Evolutionary conservation across 2,329 filamentous ascomycete genomes (phyloP), one percentile per base, ranked within the genome.

Genomic region (Colletotrichum siamense): DNA sequence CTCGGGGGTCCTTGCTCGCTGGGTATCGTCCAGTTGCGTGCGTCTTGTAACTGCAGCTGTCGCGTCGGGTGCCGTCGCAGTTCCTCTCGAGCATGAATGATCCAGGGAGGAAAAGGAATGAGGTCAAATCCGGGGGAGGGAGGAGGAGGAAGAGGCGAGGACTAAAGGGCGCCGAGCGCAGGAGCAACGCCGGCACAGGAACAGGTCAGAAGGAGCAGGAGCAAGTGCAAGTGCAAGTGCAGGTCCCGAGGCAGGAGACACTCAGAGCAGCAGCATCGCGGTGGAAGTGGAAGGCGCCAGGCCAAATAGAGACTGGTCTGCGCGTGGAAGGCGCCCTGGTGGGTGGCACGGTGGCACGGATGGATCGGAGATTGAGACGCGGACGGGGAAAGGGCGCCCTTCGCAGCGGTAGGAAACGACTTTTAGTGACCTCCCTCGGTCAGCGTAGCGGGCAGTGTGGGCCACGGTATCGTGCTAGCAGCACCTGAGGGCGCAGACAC

Each of bases 291-390:
- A 49, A 32, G 57, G 26, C 57, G 57, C 68, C 68, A 70, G 57
- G 26, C 68, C 55, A 24, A 62, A 44, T 2, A 22, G 26, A 72
- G 73, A 55, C 44, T 34, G 59, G 34, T 61, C 28, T 32, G 67
- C 30, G 68, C 57, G 32, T 64, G 73, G 52, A 68, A 34, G 24
- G 44, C 44, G 44, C 44, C 44, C 44, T 52, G 44, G 44, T 22
- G 44, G 44, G 34, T 76, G 73, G 73, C 63, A 63, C 55, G 63
- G 73, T 57, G 32, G 69, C 69, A 72, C 73, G 73, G 73, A 76
- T 73, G 73, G 36, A 73, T 73, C 69, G 73, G 73, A 76, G 69
- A 76, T 68, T 76, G 73, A 63, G 57, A 70, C 57, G 68, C 68
- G 68, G 68, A 69, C 67, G 32, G 34, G 55, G 24, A 62, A 64